A percentile compares a stretch with the other conserved stretches of the same genome.
phyloP scores from a whole-genome alignment of 164 flowering plant genomes.

The Umbilicus rupestris region DNA sequence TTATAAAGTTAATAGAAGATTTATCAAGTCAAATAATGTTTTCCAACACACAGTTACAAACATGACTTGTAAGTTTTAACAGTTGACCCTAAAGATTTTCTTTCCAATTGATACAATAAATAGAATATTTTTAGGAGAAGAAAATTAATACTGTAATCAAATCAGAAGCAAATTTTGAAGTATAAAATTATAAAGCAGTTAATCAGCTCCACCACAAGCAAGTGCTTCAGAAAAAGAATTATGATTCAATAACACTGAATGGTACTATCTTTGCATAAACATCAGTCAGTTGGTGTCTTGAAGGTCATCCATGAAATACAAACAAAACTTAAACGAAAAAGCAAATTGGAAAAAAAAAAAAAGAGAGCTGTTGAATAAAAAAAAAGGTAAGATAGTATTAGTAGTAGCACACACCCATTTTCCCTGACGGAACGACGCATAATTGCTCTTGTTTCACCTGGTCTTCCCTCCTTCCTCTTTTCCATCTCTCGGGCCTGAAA shows the following conservation, averaged over 20 bases:
- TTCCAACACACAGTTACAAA: not conserved
- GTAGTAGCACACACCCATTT: slow-evolving; percentile 58
- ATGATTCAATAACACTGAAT: too few relatives aligned
- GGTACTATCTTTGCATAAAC: too few relatives aligned
- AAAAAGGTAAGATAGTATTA: not conserved
- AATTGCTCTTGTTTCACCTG: slow-evolving; percentile 90
- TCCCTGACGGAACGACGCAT: slow-evolving; percentile 90
- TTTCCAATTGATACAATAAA: too few relatives aligned
- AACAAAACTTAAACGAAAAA: not conserved
- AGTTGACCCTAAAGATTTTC: too few relatives aligned
- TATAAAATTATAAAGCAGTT: too few relatives aligned
- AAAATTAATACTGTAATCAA: too few relatives aligned
- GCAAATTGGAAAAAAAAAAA: not conserved
- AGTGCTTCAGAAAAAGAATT: too few relatives aligned
- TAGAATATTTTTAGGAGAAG: too few relatives aligned
- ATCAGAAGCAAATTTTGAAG: too few relatives aligned
- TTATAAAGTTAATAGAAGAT: not conserved
- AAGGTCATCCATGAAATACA: too few relatives aligned
- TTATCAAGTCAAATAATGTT: not conserved
- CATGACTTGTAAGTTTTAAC: not conserved
- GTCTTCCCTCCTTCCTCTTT: slow-evolving; percentile 87
- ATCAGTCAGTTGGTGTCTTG: too few relatives aligned
- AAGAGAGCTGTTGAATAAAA: not conserved
- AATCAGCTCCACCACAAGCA: too few relatives aligned
- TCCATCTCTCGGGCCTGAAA: slow-evolving; percentile 94